These are phyloP conservation scores for Calonectria hawksworthii DNA, from an alignment of 2,329 filamentous ascomycete species.

Conservation along the genomic window DNA sequence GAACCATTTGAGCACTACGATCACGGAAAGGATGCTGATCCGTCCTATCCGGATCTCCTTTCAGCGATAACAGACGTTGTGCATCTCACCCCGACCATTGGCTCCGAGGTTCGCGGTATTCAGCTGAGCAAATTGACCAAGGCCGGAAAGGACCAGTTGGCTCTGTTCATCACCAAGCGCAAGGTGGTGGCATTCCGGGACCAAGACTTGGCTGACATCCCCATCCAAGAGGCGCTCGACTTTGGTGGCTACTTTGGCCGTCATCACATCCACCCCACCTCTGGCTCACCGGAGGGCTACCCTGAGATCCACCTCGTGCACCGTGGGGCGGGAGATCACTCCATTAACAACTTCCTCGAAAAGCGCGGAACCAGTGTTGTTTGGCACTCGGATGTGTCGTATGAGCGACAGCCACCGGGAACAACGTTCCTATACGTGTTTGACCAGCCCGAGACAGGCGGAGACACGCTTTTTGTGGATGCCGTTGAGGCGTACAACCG, in stretches of 20 bases:
- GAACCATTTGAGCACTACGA: constrained; percentile 29
- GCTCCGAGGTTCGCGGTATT: constrained; percentile 57
- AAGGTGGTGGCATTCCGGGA: constrained; percentile 55
- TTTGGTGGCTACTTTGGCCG: constrained; percentile 56
- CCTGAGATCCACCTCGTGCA: constrained; percentile 63
- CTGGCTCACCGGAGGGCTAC: constrained; percentile 53
- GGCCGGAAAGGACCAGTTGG: constrained; percentile 57
- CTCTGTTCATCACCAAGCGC: constrained; percentile 57
- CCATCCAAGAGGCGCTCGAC: constrained; percentile 53
- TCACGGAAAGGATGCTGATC: constrained; percentile 48
- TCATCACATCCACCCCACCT: constrained; percentile 51
- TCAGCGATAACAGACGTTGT: constrained; percentile 27
- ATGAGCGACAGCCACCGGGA: constrained; percentile 58
- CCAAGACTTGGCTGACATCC: constrained; percentile 54
- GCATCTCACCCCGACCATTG: constrained; percentile 47
- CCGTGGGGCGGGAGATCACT: constrained; percentile 59
- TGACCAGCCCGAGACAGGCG: constrained; percentile 6
- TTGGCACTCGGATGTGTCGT: constrained; percentile 59
- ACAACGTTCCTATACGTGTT: constrained; percentile 52
- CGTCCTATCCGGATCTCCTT: constrained; percentile 47
- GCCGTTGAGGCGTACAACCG: constrained; percentile 17
- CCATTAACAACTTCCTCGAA: constrained; percentile 49
- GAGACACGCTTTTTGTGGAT: constrained; percentile 24
- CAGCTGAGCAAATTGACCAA: constrained; percentile 56
- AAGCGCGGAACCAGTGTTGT: constrained; percentile 48